These are phyloP conservation scores for Picochlorum sp. DNA, from an alignment of 139 green algal genomes.

Conservation along the genomic window DNA sequence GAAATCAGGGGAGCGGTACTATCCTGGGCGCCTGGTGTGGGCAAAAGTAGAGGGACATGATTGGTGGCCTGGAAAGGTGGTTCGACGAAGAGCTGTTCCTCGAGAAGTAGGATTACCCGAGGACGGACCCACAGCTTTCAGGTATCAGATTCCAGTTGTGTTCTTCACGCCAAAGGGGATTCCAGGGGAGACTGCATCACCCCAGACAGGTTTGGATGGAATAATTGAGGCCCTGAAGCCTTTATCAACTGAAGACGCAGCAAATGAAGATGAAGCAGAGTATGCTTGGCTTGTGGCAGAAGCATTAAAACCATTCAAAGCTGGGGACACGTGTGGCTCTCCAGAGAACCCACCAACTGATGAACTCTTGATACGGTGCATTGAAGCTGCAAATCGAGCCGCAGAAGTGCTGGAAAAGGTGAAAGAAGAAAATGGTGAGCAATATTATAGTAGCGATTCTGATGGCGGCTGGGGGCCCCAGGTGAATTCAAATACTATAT, in stretches of 20 bases:
- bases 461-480: constrained; percentile 53
- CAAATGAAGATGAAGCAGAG: constrained; percentile 68
- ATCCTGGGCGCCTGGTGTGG: constrained; percentile 74
- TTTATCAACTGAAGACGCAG: neutral
- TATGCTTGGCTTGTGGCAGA: constrained; percentile 79
- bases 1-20: constrained; percentile 27
- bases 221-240: constrained; percentile 5
- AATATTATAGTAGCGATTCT: constrained; percentile 46
- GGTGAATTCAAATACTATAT: neutral
- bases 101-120: constrained; percentile 65
- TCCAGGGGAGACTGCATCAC: constrained; percentile 55
- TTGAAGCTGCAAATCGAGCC: constrained; percentile 47
- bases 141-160: constrained; percentile 69
- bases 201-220: neutral
- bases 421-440: constrained; percentile 3
- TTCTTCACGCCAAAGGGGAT: constrained; percentile 82
- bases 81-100: constrained; percentile 71
- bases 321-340: constrained; percentile 30
- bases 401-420: constrained; percentile 10
- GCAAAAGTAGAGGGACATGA: constrained; percentile 89
- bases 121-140: constrained; percentile 41
- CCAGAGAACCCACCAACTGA: constrained; percentile 17
- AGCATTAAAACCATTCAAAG: constrained; percentile 63
- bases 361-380: constrained; percentile 30
- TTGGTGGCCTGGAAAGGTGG: constrained; percentile 80